Evolutionary conservation across 768 basidiomycete species (phyloP), one percentile per base, ranked within the genome.

Genomic region (Pleurotus giganteus): DNA sequence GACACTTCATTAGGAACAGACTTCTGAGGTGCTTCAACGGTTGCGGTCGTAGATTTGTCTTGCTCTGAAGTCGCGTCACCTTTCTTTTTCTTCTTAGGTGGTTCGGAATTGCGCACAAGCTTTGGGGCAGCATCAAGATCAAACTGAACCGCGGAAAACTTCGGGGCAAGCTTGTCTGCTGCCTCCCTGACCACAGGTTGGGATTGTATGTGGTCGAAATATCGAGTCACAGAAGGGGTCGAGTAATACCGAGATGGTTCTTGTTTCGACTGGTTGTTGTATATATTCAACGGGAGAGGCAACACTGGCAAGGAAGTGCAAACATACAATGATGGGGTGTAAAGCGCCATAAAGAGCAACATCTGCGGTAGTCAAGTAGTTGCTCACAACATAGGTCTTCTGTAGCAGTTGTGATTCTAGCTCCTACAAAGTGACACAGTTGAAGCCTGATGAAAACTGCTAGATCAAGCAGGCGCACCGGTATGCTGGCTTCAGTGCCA

Each of bases 181-280:
- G 83, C 79, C 42, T 76, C 73, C 23, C 82, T 77, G 36, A 97
- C 84, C 13, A 79, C 68, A 4, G 86, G 76, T 19, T 76, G 76
- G 43, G 83, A 79, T 73, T 98, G 96, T 56, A 99, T 81, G 71
- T 98, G 93, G 71, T 95, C 89, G 66, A 98, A 96, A 78, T 96
- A 98, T 42, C 97, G 90, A 37, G 90, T 90, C 34, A 98, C 69
- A 19, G 91, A 80, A 4, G 96, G 94, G 53, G 85, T 81, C 15
- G 85, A 72, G 66, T 91, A 87, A 74, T 91, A 88, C 65, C 89
- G 82, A n/a, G 78, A 60, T 4, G 89, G 77, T 62, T 84, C 80
- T 15, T 89, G 74, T 64, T 86, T 83, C 7, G 88, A 82, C 88
- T 96, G 57, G 19, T 39, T 28, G 12, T 7, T 21, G 37, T 45